Percentiles rank a stretch among this genome's conserved stretches.
These are phyloP conservation scores for Stagonosporopsis chrysanthemi DNA, from an alignment of 2,329 filamentous ascomycete species.

Conservation along the genomic window DNA sequence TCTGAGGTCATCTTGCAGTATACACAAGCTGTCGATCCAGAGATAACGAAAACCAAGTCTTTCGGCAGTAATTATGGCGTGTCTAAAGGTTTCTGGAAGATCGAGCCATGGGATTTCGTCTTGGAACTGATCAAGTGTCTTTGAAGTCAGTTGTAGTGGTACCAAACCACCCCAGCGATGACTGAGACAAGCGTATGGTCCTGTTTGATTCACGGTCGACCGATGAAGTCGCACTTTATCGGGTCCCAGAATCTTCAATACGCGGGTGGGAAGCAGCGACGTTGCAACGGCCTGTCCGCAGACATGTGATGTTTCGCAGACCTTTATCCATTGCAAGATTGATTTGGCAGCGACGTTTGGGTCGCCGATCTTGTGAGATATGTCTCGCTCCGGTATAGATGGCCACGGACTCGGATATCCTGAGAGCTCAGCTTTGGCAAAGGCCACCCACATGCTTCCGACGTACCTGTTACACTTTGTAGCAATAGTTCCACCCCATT, in stretches of 20 bases:
- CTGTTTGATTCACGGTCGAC: not conserved
- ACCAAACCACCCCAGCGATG: constrained; percentile 8
- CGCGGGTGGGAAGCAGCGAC: not conserved
- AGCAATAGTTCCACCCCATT: not conserved
- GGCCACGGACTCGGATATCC: not conserved
- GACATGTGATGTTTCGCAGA: not conserved
- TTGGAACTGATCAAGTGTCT: not conserved
- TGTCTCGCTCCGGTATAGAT: not conserved
- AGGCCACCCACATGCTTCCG: not conserved
- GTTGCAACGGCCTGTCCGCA: not conserved
- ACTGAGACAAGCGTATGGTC: constrained; percentile 4
- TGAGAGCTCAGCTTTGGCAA: not conserved
- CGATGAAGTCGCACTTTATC: not conserved
- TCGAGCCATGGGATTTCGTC: not conserved
- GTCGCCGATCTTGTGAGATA: no score
- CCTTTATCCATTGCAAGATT: not conserved
- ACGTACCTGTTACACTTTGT: not conserved
- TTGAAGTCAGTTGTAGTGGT: not conserved
- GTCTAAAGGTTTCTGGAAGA: not conserved
- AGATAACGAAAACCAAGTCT: constrained; percentile 2
- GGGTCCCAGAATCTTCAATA: not conserved
- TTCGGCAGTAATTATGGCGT: not conserved
- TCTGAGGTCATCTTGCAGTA: constrained; percentile 1
- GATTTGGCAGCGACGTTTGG: not conserved
- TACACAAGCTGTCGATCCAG: constrained; percentile 17